Evolutionary conservation across 2,329 filamentous ascomycete species (phyloP).

Genomic region (Penicillium sp.): DNA sequence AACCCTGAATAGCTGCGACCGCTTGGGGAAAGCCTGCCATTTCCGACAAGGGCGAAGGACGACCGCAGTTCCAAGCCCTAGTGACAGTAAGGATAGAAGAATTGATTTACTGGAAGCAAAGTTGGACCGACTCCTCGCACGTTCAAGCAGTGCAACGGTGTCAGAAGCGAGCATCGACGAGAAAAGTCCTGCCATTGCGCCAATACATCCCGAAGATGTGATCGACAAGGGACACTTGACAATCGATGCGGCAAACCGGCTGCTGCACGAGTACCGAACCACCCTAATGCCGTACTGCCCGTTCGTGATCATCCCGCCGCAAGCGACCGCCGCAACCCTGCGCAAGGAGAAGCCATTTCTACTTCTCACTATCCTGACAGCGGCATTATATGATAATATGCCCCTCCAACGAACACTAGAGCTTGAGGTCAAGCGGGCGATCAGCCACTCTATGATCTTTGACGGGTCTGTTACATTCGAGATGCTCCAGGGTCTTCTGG

Average conservation of each 20-base stretch:
- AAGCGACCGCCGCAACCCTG: not conserved
- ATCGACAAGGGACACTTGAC: conserved; percentile 1
- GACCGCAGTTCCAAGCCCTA: too few species aligned
- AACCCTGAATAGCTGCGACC: not conserved
- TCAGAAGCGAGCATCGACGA: not conserved
- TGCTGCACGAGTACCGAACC: not conserved
- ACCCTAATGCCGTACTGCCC: conserved; percentile 3
- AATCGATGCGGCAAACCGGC: not conserved
- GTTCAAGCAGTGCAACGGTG: not conserved
- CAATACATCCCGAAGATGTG: not conserved
- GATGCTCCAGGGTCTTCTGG: conserved; percentile 4
- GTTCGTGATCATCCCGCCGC: conserved; percentile 1
- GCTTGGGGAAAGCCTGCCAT: not conserved
- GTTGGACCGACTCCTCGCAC: conserved; percentile 12
- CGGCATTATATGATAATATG: conserved; percentile 1
- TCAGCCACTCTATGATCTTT: conserved; percentile 3
- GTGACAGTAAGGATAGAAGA: not conserved
- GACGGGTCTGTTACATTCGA: conserved; percentile 1
- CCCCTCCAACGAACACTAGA: conserved; percentile 4
- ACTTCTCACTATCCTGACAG: conserved; percentile 1
- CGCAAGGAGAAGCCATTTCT: conserved; percentile 7
- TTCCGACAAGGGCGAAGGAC: not conserved
- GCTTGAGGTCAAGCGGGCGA: conserved; percentile 5
- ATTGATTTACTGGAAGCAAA: conserved; percentile 12
- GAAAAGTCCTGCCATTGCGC: not conserved